phyloP scores from a whole-genome alignment of 2,329 filamentous ascomycete species.

The Chaetomiaceae sp. region DNA sequence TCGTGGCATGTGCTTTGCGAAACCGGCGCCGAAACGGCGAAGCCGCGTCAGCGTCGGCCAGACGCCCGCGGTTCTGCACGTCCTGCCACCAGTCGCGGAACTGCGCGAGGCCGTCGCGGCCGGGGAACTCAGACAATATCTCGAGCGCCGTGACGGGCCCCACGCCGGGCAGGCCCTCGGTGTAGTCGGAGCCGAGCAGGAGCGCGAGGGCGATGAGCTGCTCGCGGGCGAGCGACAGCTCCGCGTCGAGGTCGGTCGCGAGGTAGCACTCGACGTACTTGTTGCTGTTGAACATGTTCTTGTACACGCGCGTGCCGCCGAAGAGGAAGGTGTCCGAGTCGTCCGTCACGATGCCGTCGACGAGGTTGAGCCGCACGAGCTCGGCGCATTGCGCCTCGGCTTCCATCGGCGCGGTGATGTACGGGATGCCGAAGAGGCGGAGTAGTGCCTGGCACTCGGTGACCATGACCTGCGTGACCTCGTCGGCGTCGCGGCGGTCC shows the following conservation, averaged over 20 bases:
- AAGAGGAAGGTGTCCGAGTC: conserved; percentile 97
- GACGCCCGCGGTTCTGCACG: conserved; percentile 62
- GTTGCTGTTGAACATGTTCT: conserved; percentile 99
- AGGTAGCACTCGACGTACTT: conserved; percentile 98
- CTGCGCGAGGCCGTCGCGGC: conserved; percentile 52
- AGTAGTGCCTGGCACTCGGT: conserved; percentile 89
- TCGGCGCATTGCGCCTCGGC: conserved; percentile 96
- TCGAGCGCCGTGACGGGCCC: conserved; percentile 93
- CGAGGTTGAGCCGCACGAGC: conserved; percentile 75
- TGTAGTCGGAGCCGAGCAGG: conserved; percentile 89
- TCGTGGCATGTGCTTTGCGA: conserved; percentile 67
- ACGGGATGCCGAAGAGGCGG: conserved; percentile 85
- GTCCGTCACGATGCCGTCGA: conserved; percentile 96
- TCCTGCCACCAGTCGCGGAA: conserved; percentile 86
- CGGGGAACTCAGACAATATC: conserved; percentile 82
- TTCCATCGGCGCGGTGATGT: conserved; percentile 98
- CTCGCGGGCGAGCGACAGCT: conserved; percentile 78
- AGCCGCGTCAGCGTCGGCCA: conserved; percentile 53
- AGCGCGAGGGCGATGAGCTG: conserved; percentile 88
- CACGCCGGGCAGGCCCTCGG: conserved; percentile 81
- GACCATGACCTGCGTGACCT: conserved; percentile 95
- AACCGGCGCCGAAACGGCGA: conserved; percentile 79
- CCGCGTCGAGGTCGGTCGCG: conserved; percentile 72
- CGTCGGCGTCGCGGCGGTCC: conserved; percentile 89
- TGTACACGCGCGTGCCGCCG: conserved; percentile 92